Evolutionary conservation across 1,139 yeast species (phyloP).

Genomic region (Groenewaldozyma sp.): DNA sequence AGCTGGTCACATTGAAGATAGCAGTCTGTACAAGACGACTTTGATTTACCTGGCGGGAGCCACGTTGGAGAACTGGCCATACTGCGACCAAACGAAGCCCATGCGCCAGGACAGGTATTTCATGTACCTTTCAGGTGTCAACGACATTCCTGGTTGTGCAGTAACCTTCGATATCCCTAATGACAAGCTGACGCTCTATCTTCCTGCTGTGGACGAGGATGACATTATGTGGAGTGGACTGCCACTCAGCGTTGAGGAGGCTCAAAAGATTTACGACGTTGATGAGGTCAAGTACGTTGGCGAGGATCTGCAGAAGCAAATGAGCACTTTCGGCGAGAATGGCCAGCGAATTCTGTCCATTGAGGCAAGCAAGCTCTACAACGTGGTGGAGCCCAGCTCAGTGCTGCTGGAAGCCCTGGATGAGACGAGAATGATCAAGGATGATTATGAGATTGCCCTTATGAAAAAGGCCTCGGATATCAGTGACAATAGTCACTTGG

Average conservation of each 20-base stretch:
- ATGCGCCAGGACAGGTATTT: constrained; percentile 88
- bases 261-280: constrained; percentile 57
- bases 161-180: constrained; percentile 46
- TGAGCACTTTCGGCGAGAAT: constrained; percentile 6
- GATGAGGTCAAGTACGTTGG: constrained; percentile 64
- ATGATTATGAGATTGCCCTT: constrained; percentile 64
- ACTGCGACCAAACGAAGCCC: constrained; percentile 71
- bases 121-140: constrained; percentile 75
- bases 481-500: constrained; percentile 79
- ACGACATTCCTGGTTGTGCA: constrained; percentile 64
- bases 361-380: constrained; percentile 27
- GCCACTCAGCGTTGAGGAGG: constrained; percentile 64
- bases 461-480: constrained; percentile 74
- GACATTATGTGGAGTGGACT: constrained; percentile 96
- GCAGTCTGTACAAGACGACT: constrained; percentile 13
- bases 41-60: constrained; percentile 62
- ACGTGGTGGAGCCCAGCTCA: constrained; percentile 15
- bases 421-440: constrained; percentile 79
- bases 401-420: constrained; percentile 53
- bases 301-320: constrained; percentile 8
- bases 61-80: constrained; percentile 50
- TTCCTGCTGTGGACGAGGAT: constrained; percentile 77
- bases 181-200: constrained; percentile 58
- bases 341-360: constrained; percentile 32
- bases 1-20: constrained; percentile 15